A percentile compares a stretch with the other conserved stretches of the same genome.
These are phyloP conservation scores for Penicillium sp. DNA, from an alignment of 2,329 filamentous ascomycete genomes.

Conservation along the genomic window DNA sequence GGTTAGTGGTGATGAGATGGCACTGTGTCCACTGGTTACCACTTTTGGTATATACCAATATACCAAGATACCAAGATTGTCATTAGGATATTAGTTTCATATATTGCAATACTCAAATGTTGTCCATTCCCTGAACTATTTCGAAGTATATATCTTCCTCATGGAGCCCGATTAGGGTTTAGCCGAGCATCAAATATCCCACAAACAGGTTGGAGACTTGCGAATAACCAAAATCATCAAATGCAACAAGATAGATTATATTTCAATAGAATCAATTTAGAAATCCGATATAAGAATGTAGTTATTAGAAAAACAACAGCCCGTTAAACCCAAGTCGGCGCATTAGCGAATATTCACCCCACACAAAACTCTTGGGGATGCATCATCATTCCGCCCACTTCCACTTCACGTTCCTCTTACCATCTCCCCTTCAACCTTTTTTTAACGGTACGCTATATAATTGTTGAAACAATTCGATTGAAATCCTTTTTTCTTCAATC, in stretches of 20 bases:
- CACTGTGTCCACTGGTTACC: not conserved
- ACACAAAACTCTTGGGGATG: slow-evolving; percentile 26
- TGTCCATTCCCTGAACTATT: not conserved
- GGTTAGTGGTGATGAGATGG: not conserved
- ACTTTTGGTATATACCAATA: not conserved
- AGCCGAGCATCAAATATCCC: slow-evolving; percentile 37
- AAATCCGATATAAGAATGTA: not conserved
- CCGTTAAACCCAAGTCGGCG: slow-evolving; percentile 4
- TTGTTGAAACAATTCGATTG: not conserved
- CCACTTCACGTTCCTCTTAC: slow-evolving; percentile 13
- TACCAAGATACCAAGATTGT: too few species aligned
- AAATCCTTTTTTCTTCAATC: not conserved
- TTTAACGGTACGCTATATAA: slow-evolving; percentile 12
- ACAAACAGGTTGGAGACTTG: slow-evolving; percentile 4
- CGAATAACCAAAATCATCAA: not conserved
- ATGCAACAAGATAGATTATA: not conserved
- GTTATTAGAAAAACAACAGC: not conserved
- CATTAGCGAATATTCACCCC: slow-evolving; percentile 28
- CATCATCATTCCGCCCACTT: slow-evolving; percentile 19
- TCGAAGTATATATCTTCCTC: not conserved
- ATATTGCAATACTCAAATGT: not conserved
- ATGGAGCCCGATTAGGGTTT: slow-evolving; percentile 34
- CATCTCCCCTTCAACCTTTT: slow-evolving; percentile 9
- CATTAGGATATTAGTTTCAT: too few species aligned
- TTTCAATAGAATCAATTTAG: not conserved